Conservation (phyloP, 768 basidiomycete genomes). For the Tulasnella calospora region DNA sequence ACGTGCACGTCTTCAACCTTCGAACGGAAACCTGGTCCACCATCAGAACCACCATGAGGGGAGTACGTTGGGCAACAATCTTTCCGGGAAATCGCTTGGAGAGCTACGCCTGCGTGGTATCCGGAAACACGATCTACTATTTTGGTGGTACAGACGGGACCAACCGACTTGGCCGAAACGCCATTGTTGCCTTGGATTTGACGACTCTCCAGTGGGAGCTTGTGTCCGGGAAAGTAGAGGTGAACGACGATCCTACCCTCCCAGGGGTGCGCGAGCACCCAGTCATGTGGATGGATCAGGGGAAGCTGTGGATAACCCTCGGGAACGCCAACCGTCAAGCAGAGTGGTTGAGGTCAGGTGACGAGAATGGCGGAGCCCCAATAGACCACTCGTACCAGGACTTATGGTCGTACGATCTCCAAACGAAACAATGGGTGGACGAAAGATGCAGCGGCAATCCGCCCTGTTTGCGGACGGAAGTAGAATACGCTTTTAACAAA, state of each 20-base stretch:
- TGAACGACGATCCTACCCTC: conserved; percentile 30
- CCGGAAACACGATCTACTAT: conserved; percentile 39
- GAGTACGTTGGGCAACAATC: conserved; percentile 29
- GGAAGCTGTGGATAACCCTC: conserved; percentile 38
- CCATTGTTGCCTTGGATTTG: conserved; percentile 41
- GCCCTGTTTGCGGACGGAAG: conserved; percentile 39
- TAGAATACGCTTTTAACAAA: conserved; percentile 36
- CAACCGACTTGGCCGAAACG: conserved; percentile 38
- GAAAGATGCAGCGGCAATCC: conserved; percentile 38
- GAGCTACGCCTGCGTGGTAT: conserved; percentile 30
- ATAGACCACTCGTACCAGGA: conserved; percentile 36
- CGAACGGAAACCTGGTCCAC: conserved; percentile 37
- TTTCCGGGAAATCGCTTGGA: conserved; percentile 15
- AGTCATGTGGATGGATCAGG: conserved; percentile 38
- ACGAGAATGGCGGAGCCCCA: conserved; percentile 32
- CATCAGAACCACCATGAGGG: conserved; percentile 33
- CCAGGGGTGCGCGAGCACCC: conserved; percentile 40
- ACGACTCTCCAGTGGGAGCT: conserved; percentile 37
- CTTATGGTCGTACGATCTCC: conserved; percentile 41
- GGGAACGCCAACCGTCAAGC: conserved; percentile 39
- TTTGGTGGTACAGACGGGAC: conserved; percentile 39
- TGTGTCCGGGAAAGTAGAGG: conserved; percentile 30
- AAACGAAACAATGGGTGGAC: conserved; percentile 34
- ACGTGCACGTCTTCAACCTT: conserved; percentile 41
- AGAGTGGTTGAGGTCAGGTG: conserved; percentile 30